phyloP scores from a whole-genome alignment of 345 rosid genomes.

The Melastoma malabathricum region DNA sequence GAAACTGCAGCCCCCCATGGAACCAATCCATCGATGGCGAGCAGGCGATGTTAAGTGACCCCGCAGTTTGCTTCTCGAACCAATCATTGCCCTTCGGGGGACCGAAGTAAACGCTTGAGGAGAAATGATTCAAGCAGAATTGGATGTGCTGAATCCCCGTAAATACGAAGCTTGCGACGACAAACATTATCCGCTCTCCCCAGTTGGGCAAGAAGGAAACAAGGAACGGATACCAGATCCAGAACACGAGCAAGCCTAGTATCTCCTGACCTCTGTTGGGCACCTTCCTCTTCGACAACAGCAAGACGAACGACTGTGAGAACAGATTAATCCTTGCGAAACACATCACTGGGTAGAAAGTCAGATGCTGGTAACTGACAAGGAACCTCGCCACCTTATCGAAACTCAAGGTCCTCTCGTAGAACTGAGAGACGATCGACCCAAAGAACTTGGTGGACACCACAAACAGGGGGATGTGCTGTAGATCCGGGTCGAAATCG shows the following conservation, averaged over 20 bases:
- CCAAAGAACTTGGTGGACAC: slow-evolving; percentile 51
- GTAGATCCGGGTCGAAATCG: slow-evolving; percentile 87
- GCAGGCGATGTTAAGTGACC: slow-evolving; percentile 57
- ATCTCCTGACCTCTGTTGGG: slow-evolving; percentile 61
- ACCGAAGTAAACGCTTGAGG: slow-evolving; percentile 61
- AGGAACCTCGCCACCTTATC: slow-evolving; percentile 59
- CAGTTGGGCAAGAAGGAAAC: slow-evolving; percentile 67
- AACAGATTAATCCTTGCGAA: slow-evolving; percentile 67
- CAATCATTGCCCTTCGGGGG: slow-evolving; percentile 73
- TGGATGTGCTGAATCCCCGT: slow-evolving; percentile 76
- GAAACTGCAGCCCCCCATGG: slow-evolving; percentile 73
- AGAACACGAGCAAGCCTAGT: slow-evolving; percentile 50
- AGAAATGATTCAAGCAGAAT: slow-evolving; percentile 76
- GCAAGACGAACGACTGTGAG: slow-evolving; percentile 47
- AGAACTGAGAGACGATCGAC: slow-evolving; percentile 54
- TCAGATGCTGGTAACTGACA: slow-evolving; percentile 68
- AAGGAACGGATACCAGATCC: slow-evolving; percentile 89
- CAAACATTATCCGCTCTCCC: slow-evolving; percentile 63
- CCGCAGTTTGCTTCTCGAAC: slow-evolving; percentile 85
- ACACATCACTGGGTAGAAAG: slow-evolving; percentile 83
- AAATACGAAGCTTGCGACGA: slow-evolving; percentile 44
- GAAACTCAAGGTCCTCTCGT: slow-evolving; percentile 49
- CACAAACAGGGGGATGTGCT: slow-evolving; percentile 80
- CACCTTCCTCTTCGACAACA: slow-evolving; percentile 45
- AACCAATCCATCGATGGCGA: slow-evolving; percentile 72